Evolutionary conservation across 2,329 filamentous ascomycete genomes (phyloP), one percentile per base, ranked within the genome.

Genomic region (Boeremia lycopersici): DNA sequence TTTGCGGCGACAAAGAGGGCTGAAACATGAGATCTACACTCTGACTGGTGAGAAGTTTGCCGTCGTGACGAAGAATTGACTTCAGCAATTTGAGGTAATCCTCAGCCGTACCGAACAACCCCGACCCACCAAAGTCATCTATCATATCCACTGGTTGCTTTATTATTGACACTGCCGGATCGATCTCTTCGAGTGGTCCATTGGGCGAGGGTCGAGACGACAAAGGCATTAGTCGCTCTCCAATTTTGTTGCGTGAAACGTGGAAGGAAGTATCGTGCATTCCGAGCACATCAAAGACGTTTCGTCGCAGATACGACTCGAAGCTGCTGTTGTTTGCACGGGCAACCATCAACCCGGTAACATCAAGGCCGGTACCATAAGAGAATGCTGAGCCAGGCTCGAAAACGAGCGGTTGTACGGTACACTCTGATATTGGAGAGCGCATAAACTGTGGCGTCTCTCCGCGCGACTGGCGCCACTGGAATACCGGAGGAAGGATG

Each of bases 331-430:
- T 41, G 34, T 64, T 63, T 4, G 65, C 57, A 38, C 64, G 58
- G 38, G 64, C 67, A 6, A 69, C 46, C 61, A 69, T 64, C 31
- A 67, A 44, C 3, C 67, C 68, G 2, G 54, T 66, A 42, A 68
- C 57, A 35, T 69, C 67, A 29, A 65, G 48, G 15, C 67, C 54
- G 43, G 48, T 40, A 2, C 64, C 66, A 34, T 72, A 70, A 0
- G 57, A 47, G 45, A 54, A 69, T 0, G 40, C 52, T n/a, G 54
- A 59, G 15, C 67, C 65, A 1, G 68, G 67, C 43, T 71, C 68
- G 46, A 64, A 70, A n/a, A 69, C 8, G 9, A 71, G 57, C 6
- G 66, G 67, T 10, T 51, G 50, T 3, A 33, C 36, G 36, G 58
- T 63, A 5, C 53, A 52, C 29, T 63, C 53, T 4, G 39, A 33